Conservation (phyloP, 1,284 basidiomycete species). For the Sanghuangporus weigelae region DNA sequence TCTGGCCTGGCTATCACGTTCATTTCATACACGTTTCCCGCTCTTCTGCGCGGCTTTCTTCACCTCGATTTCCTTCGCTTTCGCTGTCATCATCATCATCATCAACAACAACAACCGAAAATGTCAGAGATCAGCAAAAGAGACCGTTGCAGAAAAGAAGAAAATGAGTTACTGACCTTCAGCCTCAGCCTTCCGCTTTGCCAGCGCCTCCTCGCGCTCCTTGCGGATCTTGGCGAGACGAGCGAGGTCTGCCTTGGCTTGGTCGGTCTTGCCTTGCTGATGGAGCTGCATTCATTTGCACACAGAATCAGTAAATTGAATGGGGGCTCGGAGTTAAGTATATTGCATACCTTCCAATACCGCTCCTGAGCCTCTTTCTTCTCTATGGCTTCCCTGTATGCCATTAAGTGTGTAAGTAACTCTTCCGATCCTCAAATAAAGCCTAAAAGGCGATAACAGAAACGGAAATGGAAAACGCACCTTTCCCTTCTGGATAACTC, state of each 20-base stretch:
- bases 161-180: constrained; percentile 48
- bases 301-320: constrained; percentile 1
- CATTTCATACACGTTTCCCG: constrained; percentile 26
- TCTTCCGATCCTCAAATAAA: background rate
- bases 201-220: constrained; percentile 80
- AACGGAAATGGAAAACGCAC: constrained; percentile 31
- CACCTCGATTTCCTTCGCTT: constrained; percentile 38
- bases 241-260: constrained; percentile 83
- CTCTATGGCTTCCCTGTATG: constrained; percentile 76
- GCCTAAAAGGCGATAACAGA: background rate
- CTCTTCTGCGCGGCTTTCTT: constrained; percentile 28
- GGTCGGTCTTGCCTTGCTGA: constrained; percentile 75
- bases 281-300: constrained; percentile 47
- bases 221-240: constrained; percentile 82
- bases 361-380: constrained; percentile 82
- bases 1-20: background rate
- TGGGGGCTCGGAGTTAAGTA: background rate
- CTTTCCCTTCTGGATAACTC: constrained; percentile 66
- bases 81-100: constrained; percentile 29
- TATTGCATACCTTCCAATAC: constrained; percentile 68
- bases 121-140: background rate
- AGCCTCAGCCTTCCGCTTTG: constrained; percentile 79
- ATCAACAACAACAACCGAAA: background rate
- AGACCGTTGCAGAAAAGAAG: no score
- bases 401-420: background rate